Evolutionary conservation across 805 yeast genomes (phyloP).

Genomic region (Wickerhamia fluorescens): DNA sequence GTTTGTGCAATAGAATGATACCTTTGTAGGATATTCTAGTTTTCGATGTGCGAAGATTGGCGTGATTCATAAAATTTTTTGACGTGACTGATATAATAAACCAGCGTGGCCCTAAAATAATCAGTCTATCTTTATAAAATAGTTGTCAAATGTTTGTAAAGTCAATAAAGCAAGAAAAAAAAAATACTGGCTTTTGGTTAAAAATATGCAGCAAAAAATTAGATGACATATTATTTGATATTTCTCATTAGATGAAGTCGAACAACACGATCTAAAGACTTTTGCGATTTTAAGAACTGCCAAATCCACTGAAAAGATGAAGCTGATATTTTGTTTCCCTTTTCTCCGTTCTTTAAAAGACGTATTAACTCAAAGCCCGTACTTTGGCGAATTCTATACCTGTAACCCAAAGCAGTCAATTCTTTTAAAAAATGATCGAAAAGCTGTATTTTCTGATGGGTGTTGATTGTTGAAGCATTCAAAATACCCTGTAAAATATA

Average conservation of each 20-base stretch:
- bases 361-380: constrained; percentile 10
- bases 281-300: constrained; percentile 2
- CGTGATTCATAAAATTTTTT: no score
- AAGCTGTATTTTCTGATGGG: constrained; percentile 11
- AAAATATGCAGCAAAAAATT: neutral
- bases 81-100: no score
- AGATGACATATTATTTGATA: neutral
- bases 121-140: no score
- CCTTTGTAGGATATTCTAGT: no score
- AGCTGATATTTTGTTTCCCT: no score
- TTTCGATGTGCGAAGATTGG: no score
- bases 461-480: constrained; percentile 9
- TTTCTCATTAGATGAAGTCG: constrained; percentile 1
- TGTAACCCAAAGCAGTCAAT: constrained; percentile 13
- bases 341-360: neutral
- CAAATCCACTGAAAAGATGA: no score
- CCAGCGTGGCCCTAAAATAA: no score
- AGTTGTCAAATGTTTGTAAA: no score
- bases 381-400: constrained; percentile 9
- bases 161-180: no score
- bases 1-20: no score
- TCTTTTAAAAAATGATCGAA: constrained; percentile 12
- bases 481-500: constrained; percentile 22
- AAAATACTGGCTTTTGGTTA: neutral
- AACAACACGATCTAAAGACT: constrained; percentile 3